A percentile compares a stretch with the other conserved stretches of the same genome.
Conservation (phyloP, 1,139 yeast species). For the Scheffersomyces stambukii region DNA sequence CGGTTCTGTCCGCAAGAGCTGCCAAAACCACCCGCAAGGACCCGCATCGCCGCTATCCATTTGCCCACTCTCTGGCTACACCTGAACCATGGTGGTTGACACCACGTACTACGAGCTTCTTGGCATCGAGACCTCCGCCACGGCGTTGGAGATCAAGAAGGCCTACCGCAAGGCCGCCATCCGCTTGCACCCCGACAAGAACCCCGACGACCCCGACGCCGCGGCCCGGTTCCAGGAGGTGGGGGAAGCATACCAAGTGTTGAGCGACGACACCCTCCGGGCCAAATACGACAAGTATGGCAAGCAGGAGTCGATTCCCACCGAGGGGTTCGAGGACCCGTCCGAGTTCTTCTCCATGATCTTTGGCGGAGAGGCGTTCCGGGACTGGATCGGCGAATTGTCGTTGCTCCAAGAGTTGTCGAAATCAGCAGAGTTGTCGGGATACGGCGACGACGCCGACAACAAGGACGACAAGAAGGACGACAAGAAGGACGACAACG, state of each 20-base stretch:
- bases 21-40: too few relatives aligned
- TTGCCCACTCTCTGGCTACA: too few relatives aligned
- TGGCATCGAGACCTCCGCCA: conserved; percentile 65
- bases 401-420: conserved; percentile 57
- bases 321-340: conserved; percentile 86
- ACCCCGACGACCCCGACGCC: conserved; percentile 82
- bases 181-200: conserved; percentile 90
- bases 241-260: conserved; percentile 80
- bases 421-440: conserved; percentile 52
- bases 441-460: conserved; percentile 34
- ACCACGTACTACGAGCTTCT: conserved; percentile 83
- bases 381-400: conserved; percentile 75
- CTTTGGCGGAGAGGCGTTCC: conserved; percentile 85
- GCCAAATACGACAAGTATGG: conserved; percentile 81
- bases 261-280: conserved; percentile 71
- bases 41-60: too few relatives aligned
- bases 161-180: conserved; percentile 91
- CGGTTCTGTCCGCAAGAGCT: too few relatives aligned
- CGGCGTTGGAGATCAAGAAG: conserved; percentile 80
- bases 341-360: conserved; percentile 70
- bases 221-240: conserved; percentile 65
- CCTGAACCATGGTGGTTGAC: conserved; percentile 80
- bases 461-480: conserved; percentile 14
- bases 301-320: conserved; percentile 77
- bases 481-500: conserved; percentile 1